Evolutionary conservation across 768 basidiomycete genomes (phyloP).

Genomic region (Tephrocybe sp.): DNA sequence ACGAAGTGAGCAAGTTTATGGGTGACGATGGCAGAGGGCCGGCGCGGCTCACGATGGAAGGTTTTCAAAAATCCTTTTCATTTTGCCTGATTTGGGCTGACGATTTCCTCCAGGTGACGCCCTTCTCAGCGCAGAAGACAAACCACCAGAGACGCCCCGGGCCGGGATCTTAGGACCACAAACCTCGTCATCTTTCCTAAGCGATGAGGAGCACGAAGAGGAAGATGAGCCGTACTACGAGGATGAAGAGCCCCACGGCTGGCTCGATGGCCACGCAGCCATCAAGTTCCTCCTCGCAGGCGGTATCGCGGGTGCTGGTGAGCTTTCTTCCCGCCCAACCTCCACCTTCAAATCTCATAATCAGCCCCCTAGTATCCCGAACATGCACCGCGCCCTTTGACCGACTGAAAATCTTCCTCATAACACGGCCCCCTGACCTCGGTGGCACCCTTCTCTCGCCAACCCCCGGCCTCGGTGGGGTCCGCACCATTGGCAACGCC

Average conservation of each 20-base stretch:
- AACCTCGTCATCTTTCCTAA: slow-evolving; percentile 11
- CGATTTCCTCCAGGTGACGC: slow-evolving; percentile 60
- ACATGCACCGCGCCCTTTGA: slow-evolving; percentile 98
- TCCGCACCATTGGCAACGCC: slow-evolving; percentile 69
- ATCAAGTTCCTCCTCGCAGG: slow-evolving; percentile 92
- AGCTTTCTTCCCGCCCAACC: slow-evolving; percentile 23
- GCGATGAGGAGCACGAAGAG: slow-evolving; percentile 43
- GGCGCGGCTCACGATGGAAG: slow-evolving; percentile 88
- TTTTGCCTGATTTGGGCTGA: background rate
- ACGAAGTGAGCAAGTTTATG: slow-evolving; percentile 65
- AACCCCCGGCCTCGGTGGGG: slow-evolving; percentile 47
- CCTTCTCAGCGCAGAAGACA: slow-evolving; percentile 75
- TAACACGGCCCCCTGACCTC: slow-evolving; percentile 81
- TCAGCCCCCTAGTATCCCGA: slow-evolving; percentile 69
- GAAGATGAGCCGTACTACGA: slow-evolving; percentile 48
- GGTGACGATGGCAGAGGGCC: slow-evolving; percentile 77
- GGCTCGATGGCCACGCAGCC: slow-evolving; percentile 70
- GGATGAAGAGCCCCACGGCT: slow-evolving; percentile 59
- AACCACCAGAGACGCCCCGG: slow-evolving; percentile 38
- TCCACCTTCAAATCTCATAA: slow-evolving; percentile 41
- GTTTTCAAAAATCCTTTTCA: slow-evolving; percentile 38
- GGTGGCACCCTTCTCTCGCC: slow-evolving; percentile 49
- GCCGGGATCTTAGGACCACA: slow-evolving; percentile 11
- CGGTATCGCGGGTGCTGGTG: slow-evolving; percentile 92
- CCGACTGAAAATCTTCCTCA: slow-evolving; percentile 93